Evolutionary conservation across 768 basidiomycete genomes (phyloP), one percentile per base, ranked within the genome.

Genomic region (Pulveroboletus sp.): DNA sequence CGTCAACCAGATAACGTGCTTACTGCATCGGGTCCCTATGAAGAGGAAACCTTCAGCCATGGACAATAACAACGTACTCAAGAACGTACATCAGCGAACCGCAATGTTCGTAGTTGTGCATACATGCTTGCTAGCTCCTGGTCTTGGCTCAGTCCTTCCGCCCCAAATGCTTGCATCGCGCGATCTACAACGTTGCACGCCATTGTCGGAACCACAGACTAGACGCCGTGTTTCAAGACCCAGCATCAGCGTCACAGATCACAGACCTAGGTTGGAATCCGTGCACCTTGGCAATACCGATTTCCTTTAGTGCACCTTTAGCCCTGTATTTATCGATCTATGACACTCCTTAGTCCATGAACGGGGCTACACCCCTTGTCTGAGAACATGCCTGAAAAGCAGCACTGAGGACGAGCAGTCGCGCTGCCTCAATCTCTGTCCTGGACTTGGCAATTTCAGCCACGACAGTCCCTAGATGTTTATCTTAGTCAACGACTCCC

Each of bases 291-390:
- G 96, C 93, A 52, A 97, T 90, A 21, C 92, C 94, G 60, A 99
- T 98, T 68, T 98, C 96, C 69, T 96, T 95, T 66, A 97, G 62
- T 0, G 96, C 96, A 28, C 91, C 93, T 68, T 97, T 99, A 2
- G 96, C 90, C 55, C 86, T 82, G 60, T 82, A 75, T 54, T 84
- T 86, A 71, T 99, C 96, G 56, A 98, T 93, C 86, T 93, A 57
- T 32, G 24, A 43, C 12, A 10, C n/a, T 21, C 8, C 17, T 62
- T 26, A 62, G 56, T 24, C 14, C 8, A 8, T 27, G 31, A 18
- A n/a, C 17, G 3, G 24, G 8, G 17, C 15, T 12, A 43, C 21
- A 12, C 39, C 14, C 12, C 43, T 36, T 26, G 28, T 26, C 17
- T 15, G 24, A 44, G 7, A 41, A 56, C 68, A 60, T 61, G 76